Base-by-base conservation (phyloP, 768 basidiomycete genomes). In the Macrocybe gigantea region DNA sequence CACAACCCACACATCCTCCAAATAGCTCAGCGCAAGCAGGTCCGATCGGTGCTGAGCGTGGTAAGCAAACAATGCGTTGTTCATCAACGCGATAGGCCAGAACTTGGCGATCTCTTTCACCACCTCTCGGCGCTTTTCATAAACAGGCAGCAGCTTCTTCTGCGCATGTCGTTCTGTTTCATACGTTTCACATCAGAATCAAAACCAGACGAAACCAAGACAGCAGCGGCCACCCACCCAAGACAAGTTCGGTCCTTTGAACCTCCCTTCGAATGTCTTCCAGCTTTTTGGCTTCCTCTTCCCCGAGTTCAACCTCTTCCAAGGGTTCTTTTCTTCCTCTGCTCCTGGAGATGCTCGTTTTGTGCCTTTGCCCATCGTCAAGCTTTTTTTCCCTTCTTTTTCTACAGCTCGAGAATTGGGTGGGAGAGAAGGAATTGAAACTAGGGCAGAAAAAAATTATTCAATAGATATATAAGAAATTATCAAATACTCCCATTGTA, bases 81-180 rank as follows among this genome's bases (percentile, higher is more conserved):
- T 87, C 79, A 88, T 78, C 57, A 93, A 70, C 38, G 89, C 86
- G 51, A 86, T 77, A n/a, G 86, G 79, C 90, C 90, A 93, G 69
- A 92, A 92, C 60, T 83, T 85, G 47, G 75, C 64, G 60, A 93
- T 88, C 22, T 65, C 63, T 65, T 83, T 84, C 41, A 79, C 65
- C 39, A 83, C 66, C 50, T 71, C 72, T 42, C 88, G 85, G 56
- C 90, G 82, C 65, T 78, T 82, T 61, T 82, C 77, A 57, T 83
- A 91, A 22, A 80, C 78, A 34, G 84, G 78, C 11, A 63, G 58
- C 49, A 88, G 66, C 46, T 73, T 73, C 49, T 73, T 62, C 56
- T 83, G 75, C 32, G 79, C 77, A 53, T 75, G 74, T 50, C 81
- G 82, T 62, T 91, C 88, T 90, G 58, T 51, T 22, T 22, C 22